Conservation (phyloP, 1,284 basidiomycete species). For the Fistulina hepatica region DNA sequence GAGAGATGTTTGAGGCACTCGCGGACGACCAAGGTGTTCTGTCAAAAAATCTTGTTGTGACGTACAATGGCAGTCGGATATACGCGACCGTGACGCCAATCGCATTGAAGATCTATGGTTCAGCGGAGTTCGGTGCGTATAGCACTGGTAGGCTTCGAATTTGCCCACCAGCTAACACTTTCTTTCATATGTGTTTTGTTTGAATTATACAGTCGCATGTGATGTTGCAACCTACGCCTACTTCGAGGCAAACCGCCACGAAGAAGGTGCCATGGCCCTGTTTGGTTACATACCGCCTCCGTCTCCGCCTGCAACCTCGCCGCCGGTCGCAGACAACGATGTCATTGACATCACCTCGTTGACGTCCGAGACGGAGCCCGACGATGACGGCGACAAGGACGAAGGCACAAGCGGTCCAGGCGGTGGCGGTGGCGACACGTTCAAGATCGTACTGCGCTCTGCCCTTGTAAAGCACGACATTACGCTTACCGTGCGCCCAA, state of each 20-base stretch:
- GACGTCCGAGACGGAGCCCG: slow-evolving; percentile 11
- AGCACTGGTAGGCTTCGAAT: neutral
- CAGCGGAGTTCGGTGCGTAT: slow-evolving; percentile 51
- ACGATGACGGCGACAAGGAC: slow-evolving; percentile 14
- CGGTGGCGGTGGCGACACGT: slow-evolving; percentile 38
- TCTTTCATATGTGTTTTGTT: slow-evolving; percentile 5
- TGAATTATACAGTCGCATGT: slow-evolving; percentile 42
- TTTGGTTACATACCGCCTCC: neutral
- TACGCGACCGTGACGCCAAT: slow-evolving; percentile 57
- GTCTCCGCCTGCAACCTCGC: slow-evolving; percentile 3
- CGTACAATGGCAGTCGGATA: slow-evolving; percentile 45
- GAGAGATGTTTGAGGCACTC: slow-evolving; percentile 45
- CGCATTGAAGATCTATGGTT: slow-evolving; percentile 52
- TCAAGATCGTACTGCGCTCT: slow-evolving; percentile 57
- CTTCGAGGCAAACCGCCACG: slow-evolving; percentile 4
- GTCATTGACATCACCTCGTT: slow-evolving; percentile 11
- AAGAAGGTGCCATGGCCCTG: slow-evolving; percentile 8
- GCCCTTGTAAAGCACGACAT: slow-evolving; percentile 38
- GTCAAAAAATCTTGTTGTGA: slow-evolving; percentile 42
- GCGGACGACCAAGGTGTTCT: slow-evolving; percentile 48
- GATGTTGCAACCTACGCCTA: slow-evolving; percentile 48
- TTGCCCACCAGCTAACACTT: slow-evolving; percentile 1
- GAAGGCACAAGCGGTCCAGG: slow-evolving; percentile 33
- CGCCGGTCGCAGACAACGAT: slow-evolving; percentile 10
- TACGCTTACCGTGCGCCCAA: slow-evolving; percentile 54